Percentiles rank a stretch among this genome's conserved stretches.
phyloP scores from a whole-genome alignment of 371 early-diverging fungal genomes.

The Mucor lusitanicus region DNA sequence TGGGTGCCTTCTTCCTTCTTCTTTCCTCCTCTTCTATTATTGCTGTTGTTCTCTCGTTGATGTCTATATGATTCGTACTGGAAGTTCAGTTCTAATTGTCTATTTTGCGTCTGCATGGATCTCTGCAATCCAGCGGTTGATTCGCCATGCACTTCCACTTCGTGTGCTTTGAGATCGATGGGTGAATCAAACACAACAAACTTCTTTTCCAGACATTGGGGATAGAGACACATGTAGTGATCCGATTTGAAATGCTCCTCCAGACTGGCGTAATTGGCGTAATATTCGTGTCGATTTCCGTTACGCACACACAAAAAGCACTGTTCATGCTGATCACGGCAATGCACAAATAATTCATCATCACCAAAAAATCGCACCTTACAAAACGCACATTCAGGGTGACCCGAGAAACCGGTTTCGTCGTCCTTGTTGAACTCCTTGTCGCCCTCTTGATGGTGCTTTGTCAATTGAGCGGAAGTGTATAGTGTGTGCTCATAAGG shows the following conservation, averaged over 20 bases:
- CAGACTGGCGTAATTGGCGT: conserved; percentile 75
- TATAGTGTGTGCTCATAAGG: conserved; percentile 87
- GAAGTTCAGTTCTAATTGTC: conserved; percentile 59
- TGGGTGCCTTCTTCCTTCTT: conserved; percentile 5
- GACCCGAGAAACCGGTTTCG: conserved; percentile 87
- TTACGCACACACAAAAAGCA: conserved; percentile 84
- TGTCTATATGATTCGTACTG: conserved; percentile 46
- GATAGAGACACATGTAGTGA: conserved; percentile 83
- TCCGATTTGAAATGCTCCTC: conserved; percentile 82
- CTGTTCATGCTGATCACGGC: conserved; percentile 92
- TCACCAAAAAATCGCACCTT: conserved; percentile 77
- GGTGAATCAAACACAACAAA: conserved; percentile 95
- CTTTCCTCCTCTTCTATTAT: conserved; percentile 3
- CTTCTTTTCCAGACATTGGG: conserved; percentile 88
- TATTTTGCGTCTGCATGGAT: conserved; percentile 42
- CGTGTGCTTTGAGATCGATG: conserved; percentile 89
- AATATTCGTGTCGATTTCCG: conserved; percentile 85
- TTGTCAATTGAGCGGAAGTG: conserved; percentile 64
- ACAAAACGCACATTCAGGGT: conserved; percentile 93
- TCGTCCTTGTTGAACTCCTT: conserved; percentile 56
- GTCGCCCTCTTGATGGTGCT: conserved; percentile 74
- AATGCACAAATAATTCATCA: conserved; percentile 93
- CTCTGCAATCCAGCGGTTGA: conserved; percentile 33
- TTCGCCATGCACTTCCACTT: conserved; percentile 58
- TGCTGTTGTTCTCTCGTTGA: conserved; percentile 9